Evolutionary conservation across 768 basidiomycete species (phyloP).

Genomic region (Tephrocybe sp.): DNA sequence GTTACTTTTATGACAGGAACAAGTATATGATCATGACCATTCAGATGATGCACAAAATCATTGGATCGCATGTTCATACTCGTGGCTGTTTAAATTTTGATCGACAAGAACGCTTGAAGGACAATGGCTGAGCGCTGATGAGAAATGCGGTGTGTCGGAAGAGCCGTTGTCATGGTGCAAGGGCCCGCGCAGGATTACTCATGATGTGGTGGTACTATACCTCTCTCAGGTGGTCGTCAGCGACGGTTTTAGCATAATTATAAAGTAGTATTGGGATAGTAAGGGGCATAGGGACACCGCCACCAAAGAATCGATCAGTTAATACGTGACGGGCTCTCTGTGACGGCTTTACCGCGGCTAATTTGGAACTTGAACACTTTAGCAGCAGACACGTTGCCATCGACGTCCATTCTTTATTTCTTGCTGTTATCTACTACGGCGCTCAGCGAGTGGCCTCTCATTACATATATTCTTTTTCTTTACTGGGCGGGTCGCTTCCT

Average conservation of each 20-base stretch:
- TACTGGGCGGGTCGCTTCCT: slow-evolving; percentile 13
- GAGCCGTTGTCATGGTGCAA: slow-evolving; percentile 7
- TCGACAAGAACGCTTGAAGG: background rate
- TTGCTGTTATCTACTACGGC: slow-evolving; percentile 16
- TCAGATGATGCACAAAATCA: too few species aligned
- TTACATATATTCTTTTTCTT: slow-evolving; percentile 15
- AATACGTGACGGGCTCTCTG: slow-evolving; percentile 8
- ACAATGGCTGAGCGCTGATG: background rate
- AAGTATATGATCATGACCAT: too few species aligned
- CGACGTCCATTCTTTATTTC: slow-evolving; percentile 18
- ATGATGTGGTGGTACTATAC: too few species aligned
- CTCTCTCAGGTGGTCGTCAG: too few species aligned
- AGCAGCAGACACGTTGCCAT: slow-evolving; percentile 17
- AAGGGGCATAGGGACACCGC: slow-evolving; percentile 4
- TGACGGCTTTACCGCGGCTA: slow-evolving; percentile 10
- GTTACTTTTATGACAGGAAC: too few species aligned
- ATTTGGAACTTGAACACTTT: slow-evolving; percentile 2
- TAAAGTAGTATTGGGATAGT: background rate
- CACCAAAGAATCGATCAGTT: slow-evolving; percentile 2
- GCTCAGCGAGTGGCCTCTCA: slow-evolving; percentile 27
- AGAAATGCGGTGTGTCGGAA: background rate
- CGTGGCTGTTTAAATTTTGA: background rate
- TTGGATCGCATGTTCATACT: background rate
- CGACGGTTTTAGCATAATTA: background rate
- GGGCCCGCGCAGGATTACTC: background rate